Conservation (phyloP, 202 grass and related monocot species). For the Carex sylvatica region DNA sequence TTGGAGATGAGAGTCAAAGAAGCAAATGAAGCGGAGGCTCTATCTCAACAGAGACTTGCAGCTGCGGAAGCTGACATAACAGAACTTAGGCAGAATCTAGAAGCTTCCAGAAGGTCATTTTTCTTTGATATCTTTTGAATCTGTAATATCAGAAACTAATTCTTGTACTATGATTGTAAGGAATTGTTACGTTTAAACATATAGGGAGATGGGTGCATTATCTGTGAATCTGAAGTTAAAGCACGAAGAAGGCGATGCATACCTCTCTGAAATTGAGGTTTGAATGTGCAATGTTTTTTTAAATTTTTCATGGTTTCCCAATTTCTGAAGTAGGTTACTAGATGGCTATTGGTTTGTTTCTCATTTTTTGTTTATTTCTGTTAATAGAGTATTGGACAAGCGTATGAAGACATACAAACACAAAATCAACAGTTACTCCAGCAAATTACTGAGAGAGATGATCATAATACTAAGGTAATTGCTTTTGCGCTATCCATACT, state of each 20-base stretch:
- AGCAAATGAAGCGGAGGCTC: constrained; percentile 86
- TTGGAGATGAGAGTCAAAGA: constrained; percentile 74
- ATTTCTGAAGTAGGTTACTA: constrained; percentile 8
- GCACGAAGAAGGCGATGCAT: constrained; percentile 72
- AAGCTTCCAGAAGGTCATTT: constrained; percentile 54
- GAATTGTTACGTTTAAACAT: constrained; percentile 25
- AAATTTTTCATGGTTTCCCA: constrained; percentile 20
- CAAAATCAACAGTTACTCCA: constrained; percentile 89
- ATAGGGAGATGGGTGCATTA: constrained; percentile 57
- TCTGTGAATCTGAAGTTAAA: constrained; percentile 69
- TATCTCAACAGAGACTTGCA: constrained; percentile 70
- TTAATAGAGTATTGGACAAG: constrained; percentile 72
- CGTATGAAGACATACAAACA: constrained; percentile 74
- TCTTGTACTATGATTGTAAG: constrained; percentile 26
- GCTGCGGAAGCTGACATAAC: constrained; percentile 76
- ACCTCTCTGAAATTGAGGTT: constrained; percentile 81
- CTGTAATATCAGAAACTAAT: neutral
- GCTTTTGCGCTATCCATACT: neutral
- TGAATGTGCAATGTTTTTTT: constrained; percentile 12
- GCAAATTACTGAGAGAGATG: constrained; percentile 90
- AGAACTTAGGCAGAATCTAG: constrained; percentile 69
- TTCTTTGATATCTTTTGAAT: constrained; percentile 30
- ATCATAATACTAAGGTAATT: constrained; percentile 83
- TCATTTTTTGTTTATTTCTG: constrained; percentile 13
- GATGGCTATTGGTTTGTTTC: constrained; percentile 9